Evolutionary conservation across 2,329 filamentous ascomycete species (phyloP).

Genomic region (Fusarium coicis): DNA sequence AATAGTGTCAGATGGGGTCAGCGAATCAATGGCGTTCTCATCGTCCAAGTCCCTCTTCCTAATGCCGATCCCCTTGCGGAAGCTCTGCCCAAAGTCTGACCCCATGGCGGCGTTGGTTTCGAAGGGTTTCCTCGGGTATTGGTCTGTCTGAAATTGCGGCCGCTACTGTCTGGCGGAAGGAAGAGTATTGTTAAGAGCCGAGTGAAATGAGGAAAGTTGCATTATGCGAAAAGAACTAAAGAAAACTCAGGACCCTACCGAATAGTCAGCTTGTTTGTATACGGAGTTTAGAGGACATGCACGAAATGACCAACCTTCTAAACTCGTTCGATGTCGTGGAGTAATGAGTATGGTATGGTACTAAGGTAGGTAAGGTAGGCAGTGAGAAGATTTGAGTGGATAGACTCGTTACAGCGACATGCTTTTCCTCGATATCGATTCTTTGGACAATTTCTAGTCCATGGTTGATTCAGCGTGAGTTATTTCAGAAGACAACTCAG

Average conservation of each 20-base stretch:
- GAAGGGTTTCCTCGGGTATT: constrained; percentile 21
- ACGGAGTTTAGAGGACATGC: neutral
- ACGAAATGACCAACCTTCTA: constrained; percentile 12
- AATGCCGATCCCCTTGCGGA: constrained; percentile 35
- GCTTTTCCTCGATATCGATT: constrained; percentile 16
- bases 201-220: constrained; percentile 41
- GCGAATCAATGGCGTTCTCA: constrained; percentile 40
- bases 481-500: constrained; percentile 29
- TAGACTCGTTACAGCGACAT: constrained; percentile 19
- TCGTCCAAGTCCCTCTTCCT: constrained; percentile 38
- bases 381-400: constrained; percentile 24
- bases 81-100: constrained; percentile 37
- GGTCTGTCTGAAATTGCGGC: constrained; percentile 28
- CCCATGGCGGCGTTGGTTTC: constrained; percentile 42
- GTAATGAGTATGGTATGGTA: constrained; percentile 11
- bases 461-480: constrained; percentile 20
- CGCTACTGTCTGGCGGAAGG: constrained; percentile 28
- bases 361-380: neutral
- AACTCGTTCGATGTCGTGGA: constrained; percentile 13
- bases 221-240: constrained; percentile 36
- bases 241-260: constrained; percentile 4
- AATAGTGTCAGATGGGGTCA: constrained; percentile 40
- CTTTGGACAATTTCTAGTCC: constrained; percentile 24
- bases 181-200: constrained; percentile 38
- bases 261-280: constrained; percentile 25